Evolutionary conservation across 192 early-diverging fungal genomes (phyloP), one percentile per base, ranked within the genome.

Genomic region (Coemansia sp.): DNA sequence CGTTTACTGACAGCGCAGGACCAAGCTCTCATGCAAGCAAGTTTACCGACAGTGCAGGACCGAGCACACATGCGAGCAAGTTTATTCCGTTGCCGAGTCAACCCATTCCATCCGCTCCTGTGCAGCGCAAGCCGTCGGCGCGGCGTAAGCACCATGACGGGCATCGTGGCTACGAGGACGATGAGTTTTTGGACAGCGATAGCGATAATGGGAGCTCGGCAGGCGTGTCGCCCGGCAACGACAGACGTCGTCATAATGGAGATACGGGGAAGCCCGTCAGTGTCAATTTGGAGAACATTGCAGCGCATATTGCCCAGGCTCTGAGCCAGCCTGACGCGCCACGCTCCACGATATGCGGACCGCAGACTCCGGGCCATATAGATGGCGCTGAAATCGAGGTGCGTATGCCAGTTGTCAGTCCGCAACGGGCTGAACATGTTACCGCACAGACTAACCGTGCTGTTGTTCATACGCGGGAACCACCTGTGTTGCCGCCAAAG

Each of bases 111-210:
- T 6, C 32, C 8, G 6, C 32, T 8, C 32, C 32, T 12, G 66
- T 58, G 15, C 62, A 71, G 62, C 64, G 69, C 65, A 71, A 70
- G 15, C 22, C 66, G 62, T 15, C 60, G 15, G 2, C 49, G 58
- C 32, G 32, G 32, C 32, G 32, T 8, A 35, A 35, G 32, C 32
- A 35, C 32, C 32, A 35, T 8, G 32, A 9, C 8, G 32, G 6
- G 32, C 32, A 35, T 0, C 25, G 4, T 9, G 41, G n/a, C 7
- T 37, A 38, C 48, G 56, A 65, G 1, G 70, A 66, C 12, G 69
- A 71, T 27, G 75, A 62, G 25, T 67, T 70, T 39, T 57, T 79
- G 53, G 71, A 73, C 8, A 67, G 62, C 62, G 76, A 77, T 43
- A 73, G 65, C 52, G 76, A 79, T 35, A 61, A 54, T 27, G 60